Evolutionary conservation across 345 rosid genomes (phyloP), one percentile per base, ranked within the genome.

Genomic region (Ceriops zippeliana): DNA sequence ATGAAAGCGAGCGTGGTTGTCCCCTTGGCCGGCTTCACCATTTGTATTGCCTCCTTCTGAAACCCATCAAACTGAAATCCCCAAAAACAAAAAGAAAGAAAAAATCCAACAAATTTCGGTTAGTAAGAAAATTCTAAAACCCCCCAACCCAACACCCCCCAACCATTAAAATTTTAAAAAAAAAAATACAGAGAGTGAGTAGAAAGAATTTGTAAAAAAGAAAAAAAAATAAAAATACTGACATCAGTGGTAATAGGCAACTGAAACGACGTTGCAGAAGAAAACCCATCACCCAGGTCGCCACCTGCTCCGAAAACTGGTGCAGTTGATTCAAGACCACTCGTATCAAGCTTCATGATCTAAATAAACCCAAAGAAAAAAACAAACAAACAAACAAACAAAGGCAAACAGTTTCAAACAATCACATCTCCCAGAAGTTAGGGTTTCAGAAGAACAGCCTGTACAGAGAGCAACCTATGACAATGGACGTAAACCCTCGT

Each of bases 1-100:
- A 92, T 92, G 64, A 96, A 96, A 65, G 99, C 99, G 15, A 96
- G 90, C 0, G 99, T 96, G 13, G 99, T 96, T 59, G 98, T 96
- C 46, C 99, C 99, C 81, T 86, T 90, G 0, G 97, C 96, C 19
- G 90, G 97, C 86, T 96, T 96, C 84, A 96, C 89, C 90, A 86
- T 92, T 69, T 86, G 90, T n/a, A 85, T 65, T 66, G 97, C 96
- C 67, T 90, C 91, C 77, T 90, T 89, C 79, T 80, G 85, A 71
- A 96, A 96, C 13, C 90, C 89, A 84, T 96, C 98, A 73, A 92
- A 92, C 98, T 95, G 78, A 70, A 74, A 52, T 7, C 4, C 26
- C 2, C 7, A 52, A n/a, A 52, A 21, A 11, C 15, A 0, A 42
- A 42, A 42, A 42, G 2, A 11, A 52, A 7, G 7, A 28, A 47